Conservation (phyloP, 208 protist genomes). For the Acanthamoeba comandoni region DNA sequence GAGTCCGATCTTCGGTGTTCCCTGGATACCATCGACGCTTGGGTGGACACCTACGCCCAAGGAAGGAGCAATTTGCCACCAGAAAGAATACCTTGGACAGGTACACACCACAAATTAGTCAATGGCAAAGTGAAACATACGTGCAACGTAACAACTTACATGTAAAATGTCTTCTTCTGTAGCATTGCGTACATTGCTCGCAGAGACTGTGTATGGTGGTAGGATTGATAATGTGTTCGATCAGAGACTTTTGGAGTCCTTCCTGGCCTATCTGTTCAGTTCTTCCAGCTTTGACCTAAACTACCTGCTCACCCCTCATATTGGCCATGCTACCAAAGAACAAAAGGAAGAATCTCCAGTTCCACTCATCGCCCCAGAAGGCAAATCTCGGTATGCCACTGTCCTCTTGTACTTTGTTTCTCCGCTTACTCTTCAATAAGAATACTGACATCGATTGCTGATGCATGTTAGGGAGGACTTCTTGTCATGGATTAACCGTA, state of each 20-base stretch:
- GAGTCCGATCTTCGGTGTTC: conserved; percentile 96
- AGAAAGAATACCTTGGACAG: conserved; percentile 93
- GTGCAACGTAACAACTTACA: too few relatives aligned
- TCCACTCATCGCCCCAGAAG: conserved; percentile 81
- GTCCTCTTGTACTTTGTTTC: neutral
- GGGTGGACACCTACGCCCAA: conserved; percentile 87
- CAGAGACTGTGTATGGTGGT: conserved; percentile 95
- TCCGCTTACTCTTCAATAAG: neutral
- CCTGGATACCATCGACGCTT: conserved; percentile 93
- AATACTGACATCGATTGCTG: neutral
- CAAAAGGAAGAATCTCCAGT: neutral
- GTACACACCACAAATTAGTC: too few relatives aligned
- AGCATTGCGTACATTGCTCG: conserved; percentile 93
- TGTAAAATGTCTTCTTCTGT: neutral
- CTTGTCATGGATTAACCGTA: conserved; percentile 90
- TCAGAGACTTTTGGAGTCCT: conserved; percentile 92
- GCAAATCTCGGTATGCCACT: conserved; percentile 75
- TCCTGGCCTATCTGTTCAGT: conserved; percentile 92
- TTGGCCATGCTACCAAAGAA: neutral
- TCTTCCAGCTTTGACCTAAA: conserved; percentile 87
- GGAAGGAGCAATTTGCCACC: conserved; percentile 85
- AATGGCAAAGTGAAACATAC: too few relatives aligned
- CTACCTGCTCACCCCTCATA: conserved; percentile 83
- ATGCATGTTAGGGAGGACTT: conserved; percentile 84
- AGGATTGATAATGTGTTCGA: conserved; percentile 98